Evolutionary conservation across 805 yeast genomes (phyloP), one percentile per base, ranked within the genome.

Genomic region (Candida yuanshanica): DNA sequence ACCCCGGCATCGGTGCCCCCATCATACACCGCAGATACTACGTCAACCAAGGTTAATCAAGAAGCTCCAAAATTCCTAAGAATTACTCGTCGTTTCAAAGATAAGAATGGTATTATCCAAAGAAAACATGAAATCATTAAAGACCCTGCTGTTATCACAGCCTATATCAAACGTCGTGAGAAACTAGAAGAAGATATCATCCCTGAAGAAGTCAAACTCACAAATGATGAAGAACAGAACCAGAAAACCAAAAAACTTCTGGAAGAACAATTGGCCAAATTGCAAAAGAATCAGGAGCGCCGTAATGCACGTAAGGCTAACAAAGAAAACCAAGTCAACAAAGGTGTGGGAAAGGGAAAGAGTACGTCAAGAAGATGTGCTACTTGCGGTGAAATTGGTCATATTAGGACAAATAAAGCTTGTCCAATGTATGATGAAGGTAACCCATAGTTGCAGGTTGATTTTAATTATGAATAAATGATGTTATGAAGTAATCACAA

Each of bases 381-480:
- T 4, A 83, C 93, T 0, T 91, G 99, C 71, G 98, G 98, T 18
- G 93, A 91, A 11, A 73, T 85, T 48, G 99, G 98, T 0, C 99
- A 91, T 60, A 91, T 91, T 47, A 75, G 93, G 59, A 91, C 99
- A 3, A 89, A 88, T 59, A 72, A 72, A 48, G 68, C 91, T 2
- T 91, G 99, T 65, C 99, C 98, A 13, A 72, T 89, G 75, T 91
- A 85, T 58, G 77, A 75, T 46, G 79, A 75, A 44, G 51, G 50
- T 13, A 56, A 53, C 21, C 50, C 54, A 14, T 48, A 43, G 42
- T 23, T 23, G 25, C 25, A 23, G 25, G 25, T 23, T 11, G 11
- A 9, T 23, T 9, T 23, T 11, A 9, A 23, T 23, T 23, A 23
- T 23, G n/a, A n/a, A n/a, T n/a, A n/a, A n/a, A n/a, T n/a, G n/a